Conservation (phyloP, 2,329 filamentous ascomycete species). For the Orbilia quercus region DNA sequence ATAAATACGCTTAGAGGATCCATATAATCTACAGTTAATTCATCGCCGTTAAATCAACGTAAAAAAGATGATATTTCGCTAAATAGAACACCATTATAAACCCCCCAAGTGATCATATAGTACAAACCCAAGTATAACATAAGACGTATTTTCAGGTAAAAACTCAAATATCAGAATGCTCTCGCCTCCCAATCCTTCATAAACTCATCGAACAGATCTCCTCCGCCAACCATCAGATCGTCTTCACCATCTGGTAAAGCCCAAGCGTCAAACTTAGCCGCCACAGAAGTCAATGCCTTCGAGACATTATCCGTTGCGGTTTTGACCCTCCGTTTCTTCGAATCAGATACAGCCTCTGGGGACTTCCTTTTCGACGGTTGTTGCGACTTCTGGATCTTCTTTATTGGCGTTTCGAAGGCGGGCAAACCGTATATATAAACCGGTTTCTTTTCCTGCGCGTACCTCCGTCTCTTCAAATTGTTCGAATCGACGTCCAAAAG, state of each 20-base stretch:
- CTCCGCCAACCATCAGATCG: conserved; percentile 16
- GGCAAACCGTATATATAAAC: conserved; percentile 49
- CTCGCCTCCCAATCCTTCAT: conserved; percentile 2
- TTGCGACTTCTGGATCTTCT: conserved; percentile 20
- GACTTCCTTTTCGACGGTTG: conserved; percentile 35
- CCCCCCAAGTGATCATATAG: background rate
- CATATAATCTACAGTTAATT: no score
- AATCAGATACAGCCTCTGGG: conserved; percentile 35
- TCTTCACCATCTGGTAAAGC: conserved; percentile 41
- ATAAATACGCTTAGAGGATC: no score
- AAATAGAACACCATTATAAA: conserved; percentile 25
- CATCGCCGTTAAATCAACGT: no score
- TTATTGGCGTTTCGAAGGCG: conserved; percentile 21
- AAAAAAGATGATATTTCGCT: conserved; percentile 16
- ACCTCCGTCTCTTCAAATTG: conserved; percentile 35
- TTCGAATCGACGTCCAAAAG: conserved; percentile 25
- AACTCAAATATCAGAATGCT: conserved; percentile 1
- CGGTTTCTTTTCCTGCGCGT: conserved; percentile 22
- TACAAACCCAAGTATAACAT: conserved; percentile 1
- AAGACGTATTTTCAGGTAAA: background rate
- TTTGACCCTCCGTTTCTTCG: conserved; percentile 40
- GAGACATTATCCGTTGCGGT: conserved; percentile 28
- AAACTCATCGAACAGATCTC: conserved; percentile 15
- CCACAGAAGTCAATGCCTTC: conserved; percentile 42
- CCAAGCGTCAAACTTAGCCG: conserved; percentile 53